Evolutionary conservation across 1,139 yeast genomes (phyloP), one percentile per base, ranked within the genome.

Genomic region (Pichia kudriavzevii): DNA sequence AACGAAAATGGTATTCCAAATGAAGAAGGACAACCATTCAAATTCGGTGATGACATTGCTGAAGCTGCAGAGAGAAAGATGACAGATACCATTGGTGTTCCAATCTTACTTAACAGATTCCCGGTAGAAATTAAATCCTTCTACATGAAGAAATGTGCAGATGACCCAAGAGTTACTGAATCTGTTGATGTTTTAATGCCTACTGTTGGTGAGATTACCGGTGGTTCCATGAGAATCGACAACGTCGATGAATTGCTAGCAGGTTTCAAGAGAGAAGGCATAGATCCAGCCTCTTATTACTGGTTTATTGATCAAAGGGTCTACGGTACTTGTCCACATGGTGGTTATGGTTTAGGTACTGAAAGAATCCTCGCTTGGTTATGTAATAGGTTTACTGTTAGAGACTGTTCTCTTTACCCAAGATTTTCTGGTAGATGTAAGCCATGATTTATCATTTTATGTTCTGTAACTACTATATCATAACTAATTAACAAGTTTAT

Each of bases 31-130:
- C 81, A 85, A 60, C 66, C 67, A 50, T 91, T 88, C 78, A 75
- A 79, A 63, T 93, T 93, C 52, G 99, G 99, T 60, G 99, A 93
- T 58, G 99, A 91, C 60, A 93, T 91, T 45, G 96, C 98, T 43
- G 99, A 91, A 67, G 98, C 98, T 38, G 97, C 96, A 41, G 99
- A 91, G 71, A 83, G 99, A 61, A 84, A 80, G 64, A 91, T 91
- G 98, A 87, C 95, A 26, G 99, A 91, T 60, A 74, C 82, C 41
- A 82, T 93, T 57, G 88, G 88, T 55, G 80, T 72, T 46, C 99
- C 99, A 47, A 88, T 91, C 49, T 71, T 91, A 51, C 76, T 91
- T 59, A 91, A 77, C 43, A 75, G 91, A 53, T 91, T 91, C 91
- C 99, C 99, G 38, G 87, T 85, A 36, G 96, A 81, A 60, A 84